Conservation (phyloP, 228 moss, liverwort and hornwort species). For the Sphagnum magellanicum region DNA sequence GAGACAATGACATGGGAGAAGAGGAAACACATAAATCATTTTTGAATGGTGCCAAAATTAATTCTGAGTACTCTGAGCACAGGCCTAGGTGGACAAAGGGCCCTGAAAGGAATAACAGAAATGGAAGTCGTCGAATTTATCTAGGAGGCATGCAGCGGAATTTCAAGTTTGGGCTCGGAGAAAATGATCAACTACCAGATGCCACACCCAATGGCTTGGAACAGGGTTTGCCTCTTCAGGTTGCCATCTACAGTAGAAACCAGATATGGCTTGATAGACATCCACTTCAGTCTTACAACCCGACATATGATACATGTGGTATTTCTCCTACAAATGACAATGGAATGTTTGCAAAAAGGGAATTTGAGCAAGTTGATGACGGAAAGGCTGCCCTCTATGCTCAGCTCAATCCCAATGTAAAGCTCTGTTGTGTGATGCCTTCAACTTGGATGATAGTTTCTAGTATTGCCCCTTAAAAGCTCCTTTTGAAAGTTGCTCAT, state of each 20-base stretch:
- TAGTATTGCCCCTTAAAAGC: too few relatives aligned
- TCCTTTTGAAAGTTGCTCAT: too few relatives aligned
- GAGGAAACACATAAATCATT: constrained; percentile 19
- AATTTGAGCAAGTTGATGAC: constrained; percentile 17
- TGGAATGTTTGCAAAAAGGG: constrained; percentile 19
- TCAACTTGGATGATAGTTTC: too few relatives aligned
- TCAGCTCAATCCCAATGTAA: constrained; percentile 23
- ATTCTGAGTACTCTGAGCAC: constrained; percentile 22
- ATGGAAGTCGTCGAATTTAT: constrained; percentile 20
- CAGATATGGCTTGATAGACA: not conserved
- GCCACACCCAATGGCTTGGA: constrained; percentile 31
- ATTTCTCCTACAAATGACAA: constrained; percentile 14
- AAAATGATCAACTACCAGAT: constrained; percentile 35
- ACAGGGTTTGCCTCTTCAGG: constrained; percentile 10
- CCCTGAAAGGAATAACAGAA: constrained; percentile 36
- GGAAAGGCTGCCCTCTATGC: constrained; percentile 20
- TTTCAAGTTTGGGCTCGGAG: constrained; percentile 21
- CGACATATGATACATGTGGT: constrained; percentile 14
- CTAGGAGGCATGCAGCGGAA: constrained; percentile 13
- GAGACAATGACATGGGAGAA: constrained; percentile 12
- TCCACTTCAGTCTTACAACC: constrained; percentile 1
- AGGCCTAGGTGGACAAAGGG: constrained; percentile 58
- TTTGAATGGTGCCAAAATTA: constrained; percentile 23
- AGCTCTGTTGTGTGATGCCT: not conserved
- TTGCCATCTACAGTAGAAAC: not conserved